Evolutionary conservation across 495 filamentous ascomycete species (phyloP), one percentile per base, ranked within the genome.

Genomic region (Aspergillus egyptiacus): DNA sequence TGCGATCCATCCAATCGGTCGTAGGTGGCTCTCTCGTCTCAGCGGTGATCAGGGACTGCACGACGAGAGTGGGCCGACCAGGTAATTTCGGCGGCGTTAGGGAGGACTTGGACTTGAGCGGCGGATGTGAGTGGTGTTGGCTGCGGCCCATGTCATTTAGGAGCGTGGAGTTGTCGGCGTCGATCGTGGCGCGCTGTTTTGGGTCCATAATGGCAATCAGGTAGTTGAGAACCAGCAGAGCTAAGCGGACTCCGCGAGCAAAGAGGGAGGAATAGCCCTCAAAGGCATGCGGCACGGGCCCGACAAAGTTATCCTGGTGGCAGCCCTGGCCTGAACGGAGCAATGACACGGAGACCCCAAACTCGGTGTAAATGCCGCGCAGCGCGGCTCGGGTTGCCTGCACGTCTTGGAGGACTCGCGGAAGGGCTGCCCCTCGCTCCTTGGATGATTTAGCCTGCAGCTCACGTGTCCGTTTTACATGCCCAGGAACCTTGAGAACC

Each of bases 1-100:
- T 55, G 17, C 45, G 53, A 27, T 63, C 62, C 58, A 59, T 63
- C 64, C 64, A 65, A 22, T 60, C 54, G 2, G 56, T 60, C 6
- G 56, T 61, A 0, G 58, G 61, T 8, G 56, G 46, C 11, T 59
- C 50, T 15, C 46, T 48, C 8, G 43, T 45, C n/a, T 59, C 54
- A 2, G 56, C 50, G 1, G 50, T 60, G 20, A 63, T 57, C 38
- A 58, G 25, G 2, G 60, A 63, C 30, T 54, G 40, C 2, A 66
- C 43, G 11, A 59, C 39, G 8, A 62, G 33, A 18, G 38, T 40
- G 6, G 55, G 39, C 10, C 35, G 34, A 0, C 52, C 51, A 0
- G 62, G 58, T 3, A 57, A 55, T 31, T 53, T 48, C 8, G 58
- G 54, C 4, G 55, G 54, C 0, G 58, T 54, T 3, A 53, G 30